Percentiles rank a stretch among this genome's conserved stretches.
phyloP scores from a whole-genome alignment of 495 filamentous ascomycete genomes.

The Podospora fimiseda region DNA sequence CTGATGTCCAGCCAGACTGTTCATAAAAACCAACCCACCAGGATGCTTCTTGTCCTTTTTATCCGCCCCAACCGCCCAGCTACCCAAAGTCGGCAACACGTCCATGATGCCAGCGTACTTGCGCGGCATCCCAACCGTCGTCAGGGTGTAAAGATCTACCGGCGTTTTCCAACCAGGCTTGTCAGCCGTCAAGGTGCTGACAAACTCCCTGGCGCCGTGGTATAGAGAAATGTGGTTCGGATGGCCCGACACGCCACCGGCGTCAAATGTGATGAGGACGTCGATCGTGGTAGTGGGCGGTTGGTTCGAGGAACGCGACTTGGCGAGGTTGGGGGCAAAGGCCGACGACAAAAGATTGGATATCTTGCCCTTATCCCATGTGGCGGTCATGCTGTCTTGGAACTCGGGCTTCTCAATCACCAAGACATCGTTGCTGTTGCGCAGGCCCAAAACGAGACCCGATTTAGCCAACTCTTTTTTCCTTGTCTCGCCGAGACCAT shows the following conservation, averaged over 20 bases:
- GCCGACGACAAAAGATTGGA: conserved; percentile 58
- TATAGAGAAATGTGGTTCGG: conserved; percentile 88
- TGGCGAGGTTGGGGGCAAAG: conserved; percentile 57
- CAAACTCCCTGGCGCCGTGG: conserved; percentile 70
- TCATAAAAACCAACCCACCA: conserved; percentile 61
- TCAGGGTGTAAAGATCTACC: conserved; percentile 77
- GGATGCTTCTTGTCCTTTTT: conserved; percentile 40
- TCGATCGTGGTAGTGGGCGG: conserved; percentile 62
- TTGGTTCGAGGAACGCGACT: conserved; percentile 23
- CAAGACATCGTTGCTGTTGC: conserved; percentile 65
- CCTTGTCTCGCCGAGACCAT: conserved; percentile 74
- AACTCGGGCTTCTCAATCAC: conserved; percentile 76
- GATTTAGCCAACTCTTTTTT: conserved; percentile 77
- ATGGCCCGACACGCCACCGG: conserved; percentile 70
- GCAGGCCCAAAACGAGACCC: conserved; percentile 66
- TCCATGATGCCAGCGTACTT: conserved; percentile 82
- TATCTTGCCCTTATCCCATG: conserved; percentile 67
- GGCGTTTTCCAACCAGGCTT: conserved; percentile 63
- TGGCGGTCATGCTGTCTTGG: conserved; percentile 74
- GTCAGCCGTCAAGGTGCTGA: conserved; percentile 53
- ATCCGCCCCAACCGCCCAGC: conserved; percentile 35
- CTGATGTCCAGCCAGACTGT: conserved; percentile 45
- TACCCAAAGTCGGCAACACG: conserved; percentile 54
- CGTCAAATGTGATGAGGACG: conserved; percentile 83
- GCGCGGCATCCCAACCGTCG: conserved; percentile 57